phyloP scores from a whole-genome alignment of 2,329 filamentous ascomycete genomes.

The Hymenoscyphus scutula region DNA sequence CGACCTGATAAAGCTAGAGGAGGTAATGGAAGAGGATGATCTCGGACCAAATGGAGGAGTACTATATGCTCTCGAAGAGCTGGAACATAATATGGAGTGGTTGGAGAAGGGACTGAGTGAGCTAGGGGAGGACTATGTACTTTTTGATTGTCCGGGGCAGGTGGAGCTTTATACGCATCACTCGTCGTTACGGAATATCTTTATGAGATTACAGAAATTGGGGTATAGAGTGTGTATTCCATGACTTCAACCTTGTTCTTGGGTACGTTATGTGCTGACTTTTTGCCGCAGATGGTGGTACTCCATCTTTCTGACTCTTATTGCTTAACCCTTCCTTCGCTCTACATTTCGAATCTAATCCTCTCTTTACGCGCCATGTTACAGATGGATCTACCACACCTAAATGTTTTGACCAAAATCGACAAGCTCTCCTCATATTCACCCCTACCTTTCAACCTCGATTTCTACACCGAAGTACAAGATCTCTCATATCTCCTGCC shows the following conservation, averaged over 20 bases:
- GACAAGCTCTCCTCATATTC: conserved; percentile 87
- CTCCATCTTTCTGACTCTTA: conserved; percentile 94
- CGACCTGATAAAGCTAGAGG: conserved; percentile 82
- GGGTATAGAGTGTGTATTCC: conserved; percentile 75
- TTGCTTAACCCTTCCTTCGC: conserved; percentile 85
- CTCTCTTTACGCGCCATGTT: conserved; percentile 95
- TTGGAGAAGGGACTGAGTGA: conserved; percentile 76
- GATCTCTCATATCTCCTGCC: conserved; percentile 83
- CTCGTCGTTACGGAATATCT: conserved; percentile 84
- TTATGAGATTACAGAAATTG: conserved; percentile 84
- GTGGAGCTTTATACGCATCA: conserved; percentile 98
- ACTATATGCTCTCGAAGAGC: conserved; percentile 89
- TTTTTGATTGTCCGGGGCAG: conserved; percentile 96
- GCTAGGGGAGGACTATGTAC: conserved; percentile 83
- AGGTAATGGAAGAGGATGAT: conserved; percentile 89
- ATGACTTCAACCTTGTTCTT: neutral
- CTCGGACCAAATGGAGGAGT: conserved; percentile 91
- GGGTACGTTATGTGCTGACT: conserved; percentile 27
- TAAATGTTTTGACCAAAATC: conserved; percentile 97
- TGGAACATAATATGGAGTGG: conserved; percentile 94
- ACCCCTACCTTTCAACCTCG: conserved; percentile 87
- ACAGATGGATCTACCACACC: conserved; percentile 92
- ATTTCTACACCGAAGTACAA: conserved; percentile 97
- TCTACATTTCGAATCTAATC: conserved; percentile 92
- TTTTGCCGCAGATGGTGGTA: conserved; percentile 70